These are phyloP conservation scores for Physcomitrellopsis africana DNA, from an alignment of 225 moss, liverwort and hornwort species.

Conservation along the genomic window DNA sequence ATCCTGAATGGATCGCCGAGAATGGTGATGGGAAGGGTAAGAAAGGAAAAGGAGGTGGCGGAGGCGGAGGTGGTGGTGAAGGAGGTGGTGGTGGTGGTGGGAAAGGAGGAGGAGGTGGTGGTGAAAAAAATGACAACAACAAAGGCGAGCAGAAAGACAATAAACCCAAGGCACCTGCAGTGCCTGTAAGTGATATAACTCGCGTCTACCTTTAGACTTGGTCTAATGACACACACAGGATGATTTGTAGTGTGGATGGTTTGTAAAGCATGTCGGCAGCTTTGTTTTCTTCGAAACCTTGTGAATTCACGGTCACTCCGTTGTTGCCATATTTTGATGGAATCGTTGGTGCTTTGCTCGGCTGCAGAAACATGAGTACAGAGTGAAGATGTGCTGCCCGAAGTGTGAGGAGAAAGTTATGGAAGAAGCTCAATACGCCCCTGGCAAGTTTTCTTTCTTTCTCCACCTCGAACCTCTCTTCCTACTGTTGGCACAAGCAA, in stretches of 20 bases:
- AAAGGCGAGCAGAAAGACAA: conserved; percentile 28
- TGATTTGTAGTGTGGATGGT: not conserved
- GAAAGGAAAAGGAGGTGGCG: conserved; percentile 28
- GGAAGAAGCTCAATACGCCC: conserved; percentile 42
- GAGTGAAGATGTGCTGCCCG: conserved; percentile 57
- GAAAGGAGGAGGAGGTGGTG: conserved; percentile 27
- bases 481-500: too few relatives aligned
- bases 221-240: not conserved
- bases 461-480: too few relatives aligned
- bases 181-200: conserved; percentile 32
- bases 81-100: conserved; percentile 31
- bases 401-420: conserved; percentile 61
- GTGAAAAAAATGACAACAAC: conserved; percentile 8
- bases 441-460: conserved; percentile 28
- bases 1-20: conserved; percentile 55
- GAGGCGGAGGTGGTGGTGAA: conserved; percentile 21
- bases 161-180: conserved; percentile 43
- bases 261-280: not conserved
- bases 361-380: conserved; percentile 44
- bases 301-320: not conserved
- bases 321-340: not conserved
- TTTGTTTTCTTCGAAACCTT: not conserved
- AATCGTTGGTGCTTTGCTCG: not conserved
- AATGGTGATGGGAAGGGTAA: conserved; percentile 41
- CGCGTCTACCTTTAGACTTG: not conserved